Evolutionary conservation across 495 filamentous ascomycete genomes (phyloP), one percentile per base, ranked within the genome.

Genomic region (Trichoderma virens): DNA sequence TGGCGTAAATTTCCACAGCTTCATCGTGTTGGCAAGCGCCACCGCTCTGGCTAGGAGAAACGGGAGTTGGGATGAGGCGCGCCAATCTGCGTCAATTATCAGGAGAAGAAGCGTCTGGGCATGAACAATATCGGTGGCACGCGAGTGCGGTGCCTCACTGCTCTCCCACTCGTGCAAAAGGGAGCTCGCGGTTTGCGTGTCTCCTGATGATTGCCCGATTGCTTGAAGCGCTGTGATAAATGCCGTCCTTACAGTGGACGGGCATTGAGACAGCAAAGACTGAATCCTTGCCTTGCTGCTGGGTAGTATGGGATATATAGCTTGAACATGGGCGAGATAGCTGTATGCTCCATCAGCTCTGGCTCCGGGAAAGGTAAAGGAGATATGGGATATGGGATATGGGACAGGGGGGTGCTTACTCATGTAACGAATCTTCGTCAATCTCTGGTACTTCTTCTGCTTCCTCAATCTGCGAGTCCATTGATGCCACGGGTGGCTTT

Each of bases 241-340:
- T 0, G 87, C 89, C 59, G 90, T 86, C 62, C 89, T 85, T 5
- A 91, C 76, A 14, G 79, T 73, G 8, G 78, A 68, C 5, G 85
- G 83, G 68, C 86, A 87, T 61, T 84, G 81, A 11, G 82, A 79
- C 23, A 94, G 73, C 45, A 87, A 77, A 14, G 81, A 80, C 47
- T 85, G 77, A 3, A 92, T 79, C 6, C 83, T 79, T 39, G 81
- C 78, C 67, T 87, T 90, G 39, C 81, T 85, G 67, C 84, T 79
- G 1, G 90, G 84, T 18, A 96, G 81, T 3, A 95, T 76, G 0
- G 92, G 92, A 62, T 93, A 86, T 18, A 85, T 83, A 2, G 85
- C 83, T 69, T 95, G 90, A 20, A 95, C 85, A 32, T 83, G 76
- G 23, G 82, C 77, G 62, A 90, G 86, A 70, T 92, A 93, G 60